A percentile compares a stretch with the other conserved stretches of the same genome.
These are phyloP conservation scores for Eleusine indica DNA, from an alignment of 176 grass and related monocot species.

Conservation along the genomic window DNA sequence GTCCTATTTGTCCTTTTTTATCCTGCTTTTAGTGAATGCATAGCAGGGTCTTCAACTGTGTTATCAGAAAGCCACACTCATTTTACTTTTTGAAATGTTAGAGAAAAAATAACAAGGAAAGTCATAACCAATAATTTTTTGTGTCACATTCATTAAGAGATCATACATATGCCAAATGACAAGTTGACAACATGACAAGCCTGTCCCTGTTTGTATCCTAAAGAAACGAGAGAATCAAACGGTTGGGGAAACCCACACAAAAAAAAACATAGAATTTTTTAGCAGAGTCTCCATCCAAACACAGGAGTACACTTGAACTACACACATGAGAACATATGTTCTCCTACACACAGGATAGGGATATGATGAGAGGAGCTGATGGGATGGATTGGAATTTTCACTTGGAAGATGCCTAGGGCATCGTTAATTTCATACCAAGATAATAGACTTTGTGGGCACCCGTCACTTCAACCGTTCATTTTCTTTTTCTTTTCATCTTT, in stretches of 20 bases:
- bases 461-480: conserved; percentile 24
- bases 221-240: conserved; percentile 19
- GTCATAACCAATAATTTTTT: background rate
- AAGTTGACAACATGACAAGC: conserved; percentile 33
- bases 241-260: background rate
- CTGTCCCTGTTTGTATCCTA: conserved; percentile 12
- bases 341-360: conserved; percentile 1
- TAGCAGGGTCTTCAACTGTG: background rate
- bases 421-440: conserved; percentile 33
- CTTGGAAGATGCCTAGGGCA: conserved; percentile 17
- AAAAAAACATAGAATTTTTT: background rate
- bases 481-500: background rate
- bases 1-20: background rate
- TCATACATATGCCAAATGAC: conserved; percentile 11
- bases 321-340: background rate
- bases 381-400: conserved; percentile 26
- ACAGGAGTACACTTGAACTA: conserved; percentile 21
- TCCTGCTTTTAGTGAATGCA: background rate
- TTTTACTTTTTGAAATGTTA: background rate
- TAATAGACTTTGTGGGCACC: conserved; percentile 25
- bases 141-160: conserved; percentile 21
- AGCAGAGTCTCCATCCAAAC: conserved; percentile 24
- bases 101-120: background rate
- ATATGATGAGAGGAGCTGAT: conserved; percentile 3
- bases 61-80: background rate